phyloP scores from a whole-genome alignment of 345 rosid species.

The Arabidopsis thaliana region DNA sequence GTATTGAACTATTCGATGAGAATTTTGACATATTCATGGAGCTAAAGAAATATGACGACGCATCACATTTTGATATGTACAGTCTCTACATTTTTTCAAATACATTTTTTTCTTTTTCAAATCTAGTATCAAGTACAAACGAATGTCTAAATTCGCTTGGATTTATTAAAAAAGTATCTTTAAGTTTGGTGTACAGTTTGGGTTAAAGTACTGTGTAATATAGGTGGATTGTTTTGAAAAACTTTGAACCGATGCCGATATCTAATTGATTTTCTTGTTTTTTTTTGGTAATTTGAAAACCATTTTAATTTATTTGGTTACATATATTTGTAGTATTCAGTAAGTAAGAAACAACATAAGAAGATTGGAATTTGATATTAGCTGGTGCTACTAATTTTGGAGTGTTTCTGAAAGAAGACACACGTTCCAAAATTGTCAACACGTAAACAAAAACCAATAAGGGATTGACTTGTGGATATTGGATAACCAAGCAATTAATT shows the following conservation, averaged over 20 bases:
- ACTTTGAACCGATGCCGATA: no score
- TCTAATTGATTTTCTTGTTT: no score
- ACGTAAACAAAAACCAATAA: slow-evolving; percentile 37
- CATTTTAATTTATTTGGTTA: no score
- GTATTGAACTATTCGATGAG: background rate
- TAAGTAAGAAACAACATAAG: background rate
- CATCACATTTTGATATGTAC: background rate
- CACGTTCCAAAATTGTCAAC: slow-evolving; percentile 21
- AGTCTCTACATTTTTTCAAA: background rate
- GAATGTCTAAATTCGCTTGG: background rate
- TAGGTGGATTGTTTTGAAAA: no score
- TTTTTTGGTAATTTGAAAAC: no score
- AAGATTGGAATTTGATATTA: slow-evolving; percentile 8
- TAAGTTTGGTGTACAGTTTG: background rate
- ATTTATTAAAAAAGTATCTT: slow-evolving; percentile 2
- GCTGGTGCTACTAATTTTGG: slow-evolving; percentile 27
- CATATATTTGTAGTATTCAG: background rate
- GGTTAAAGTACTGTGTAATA: no score
- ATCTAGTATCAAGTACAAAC: background rate
- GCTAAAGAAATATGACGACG: background rate
- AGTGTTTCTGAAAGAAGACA: slow-evolving; percentile 24
- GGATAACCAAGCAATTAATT: slow-evolving; percentile 40
- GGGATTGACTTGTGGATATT: slow-evolving; percentile 37
- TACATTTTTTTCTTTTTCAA: no score
- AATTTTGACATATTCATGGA: background rate